Evolutionary conservation across 2,329 filamentous ascomycete genomes (phyloP), one percentile per base, ranked within the genome.

Genomic region (Sporothrix euskadiensis): DNA sequence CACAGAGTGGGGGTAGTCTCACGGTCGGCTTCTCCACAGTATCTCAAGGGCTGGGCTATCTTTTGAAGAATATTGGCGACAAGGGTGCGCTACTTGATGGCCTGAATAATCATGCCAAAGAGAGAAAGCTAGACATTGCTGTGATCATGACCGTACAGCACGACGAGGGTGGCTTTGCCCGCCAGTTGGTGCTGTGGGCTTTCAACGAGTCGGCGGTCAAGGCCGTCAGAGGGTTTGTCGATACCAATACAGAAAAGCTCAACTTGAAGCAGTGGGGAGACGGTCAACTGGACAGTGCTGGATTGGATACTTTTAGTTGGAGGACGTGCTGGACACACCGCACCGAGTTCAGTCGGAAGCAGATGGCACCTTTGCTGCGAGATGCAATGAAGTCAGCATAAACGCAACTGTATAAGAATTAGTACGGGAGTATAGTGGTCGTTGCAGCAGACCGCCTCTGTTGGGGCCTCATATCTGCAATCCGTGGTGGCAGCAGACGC

Each of bases 111-210:
- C 94, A 90, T 83, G 84, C 86, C 0, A 77, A 81, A n/a, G 87
- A 90, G 79, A 85, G 86, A 73, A 76, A 81, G 0, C 80, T 94
- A n/a, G 88, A 90, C 73, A 78, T 94, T 10, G 87, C 87, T 9
- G 85, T 85, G 10, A 83, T 94, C 72, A 92, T 94, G 90, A 93
- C 92, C 1, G 88, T 88, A n/a, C 83, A 85, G 30, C 82, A 85
- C 0, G 82, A 82, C 0, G 88, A 85, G 0, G 82, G 81, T 0
- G 78, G 83, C 19, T 93, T 94, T 75, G 83, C 84, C 76, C 83
- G 93, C 69, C 88, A 96, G 78, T 79, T 94, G 52, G 81, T 95
- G 6, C 81, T 94, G 0, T 91, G 91, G 88, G 90, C 86, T 0
- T 78, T 88, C 0, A 86, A 84, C 35, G 82, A 85, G 0, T 79